Conservation (phyloP, 306 rosid genomes). For the Lithocarpus polystachyus region DNA sequence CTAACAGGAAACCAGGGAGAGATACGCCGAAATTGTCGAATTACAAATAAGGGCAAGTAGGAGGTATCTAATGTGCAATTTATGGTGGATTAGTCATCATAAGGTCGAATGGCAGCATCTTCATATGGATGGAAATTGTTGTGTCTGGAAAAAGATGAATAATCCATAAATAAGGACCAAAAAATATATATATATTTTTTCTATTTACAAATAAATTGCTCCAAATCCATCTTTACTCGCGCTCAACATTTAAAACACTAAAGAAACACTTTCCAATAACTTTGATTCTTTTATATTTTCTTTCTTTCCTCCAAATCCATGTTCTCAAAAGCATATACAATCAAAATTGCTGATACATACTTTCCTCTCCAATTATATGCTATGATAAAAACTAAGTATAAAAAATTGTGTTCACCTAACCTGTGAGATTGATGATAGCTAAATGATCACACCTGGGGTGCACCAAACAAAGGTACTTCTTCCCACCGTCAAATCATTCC, state of each 20-base stretch:
- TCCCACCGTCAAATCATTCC: slow-evolving; percentile 32
- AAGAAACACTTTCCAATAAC: slow-evolving; percentile 23
- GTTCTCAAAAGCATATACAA: slow-evolving; percentile 22
- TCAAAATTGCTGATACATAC: slow-evolving; percentile 15
- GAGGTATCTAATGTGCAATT: slow-evolving; percentile 1
- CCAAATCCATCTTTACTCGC: background rate
- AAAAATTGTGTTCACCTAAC: slow-evolving; percentile 21
- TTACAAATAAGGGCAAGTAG: slow-evolving; percentile 43
- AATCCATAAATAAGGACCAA: slow-evolving; percentile 32
- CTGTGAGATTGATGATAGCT: slow-evolving; percentile 35
- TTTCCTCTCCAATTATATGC: slow-evolving; percentile 23
- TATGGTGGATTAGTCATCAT: background rate
- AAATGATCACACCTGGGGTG: slow-evolving; percentile 35
- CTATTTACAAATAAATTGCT: slow-evolving; percentile 18
- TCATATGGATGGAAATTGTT: slow-evolving; percentile 27
- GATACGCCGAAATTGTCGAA: slow-evolving; percentile 56
- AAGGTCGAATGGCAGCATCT: background rate
- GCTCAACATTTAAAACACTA: background rate
- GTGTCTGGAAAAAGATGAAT: slow-evolving; percentile 31
- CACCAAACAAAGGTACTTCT: slow-evolving; percentile 35
- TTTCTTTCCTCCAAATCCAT: slow-evolving; percentile 12
- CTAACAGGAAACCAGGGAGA: slow-evolving; percentile 69
- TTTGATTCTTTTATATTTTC: slow-evolving; percentile 7
- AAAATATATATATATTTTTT: slow-evolving; percentile 7
- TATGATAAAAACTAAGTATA: slow-evolving; percentile 16